phyloP scores from a whole-genome alignment of 116 monocot genomes.

The Cymodocea nodosa region DNA sequence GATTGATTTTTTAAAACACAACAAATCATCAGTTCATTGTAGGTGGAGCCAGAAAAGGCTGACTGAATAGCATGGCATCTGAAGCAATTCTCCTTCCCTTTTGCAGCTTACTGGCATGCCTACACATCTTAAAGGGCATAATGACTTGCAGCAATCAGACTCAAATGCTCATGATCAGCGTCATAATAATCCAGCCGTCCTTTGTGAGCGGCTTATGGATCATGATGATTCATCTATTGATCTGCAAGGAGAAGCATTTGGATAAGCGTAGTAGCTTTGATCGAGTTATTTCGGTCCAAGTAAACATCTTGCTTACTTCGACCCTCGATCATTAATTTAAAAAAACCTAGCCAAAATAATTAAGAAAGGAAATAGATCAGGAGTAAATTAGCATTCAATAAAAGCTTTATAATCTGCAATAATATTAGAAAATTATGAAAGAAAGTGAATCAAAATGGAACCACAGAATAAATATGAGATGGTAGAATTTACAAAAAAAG shows the following conservation, averaged over 20 bases:
- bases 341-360: too few relatives aligned
- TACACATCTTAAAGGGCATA: conserved; percentile 5
- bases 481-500: too few relatives aligned
- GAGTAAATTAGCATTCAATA: too few relatives aligned
- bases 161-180: background rate
- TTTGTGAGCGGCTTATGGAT: conserved; percentile 2
- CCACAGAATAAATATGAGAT: too few relatives aligned
- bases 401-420: too few relatives aligned
- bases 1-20: background rate
- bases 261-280: conserved; percentile 1
- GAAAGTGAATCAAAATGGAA: too few relatives aligned
- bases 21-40: background rate
- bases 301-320: background rate
- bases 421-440: too few relatives aligned
- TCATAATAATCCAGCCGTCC: conserved; percentile 2
- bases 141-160: background rate
- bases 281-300: background rate
- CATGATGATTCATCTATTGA: conserved; percentile 3
- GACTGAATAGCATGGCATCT: background rate
- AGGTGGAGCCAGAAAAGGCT: background rate
- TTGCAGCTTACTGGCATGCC: background rate
- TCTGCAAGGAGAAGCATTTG: conserved; percentile 4
- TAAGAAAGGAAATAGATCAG: too few relatives aligned
- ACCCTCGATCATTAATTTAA: too few relatives aligned
- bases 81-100: background rate